Evolutionary conservation across 73 alveolate species (phyloP).

Genomic region (Urostyla sp.): DNA sequence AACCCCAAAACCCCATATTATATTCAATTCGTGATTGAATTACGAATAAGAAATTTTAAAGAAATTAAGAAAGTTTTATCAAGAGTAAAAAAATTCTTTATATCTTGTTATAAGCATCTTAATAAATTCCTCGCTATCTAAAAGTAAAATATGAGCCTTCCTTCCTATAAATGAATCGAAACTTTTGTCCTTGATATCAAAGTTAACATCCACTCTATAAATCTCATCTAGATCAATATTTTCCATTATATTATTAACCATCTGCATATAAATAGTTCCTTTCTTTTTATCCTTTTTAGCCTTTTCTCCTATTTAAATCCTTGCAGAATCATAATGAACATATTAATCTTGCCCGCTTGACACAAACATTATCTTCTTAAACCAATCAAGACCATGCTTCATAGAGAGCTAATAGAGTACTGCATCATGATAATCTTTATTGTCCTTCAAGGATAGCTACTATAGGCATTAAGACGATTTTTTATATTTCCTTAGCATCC

Average conservation of each 20-base stretch:
- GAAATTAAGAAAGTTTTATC: conserved; percentile 5
- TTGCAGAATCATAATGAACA: conserved; percentile 86
- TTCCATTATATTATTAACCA: conserved; percentile 82
- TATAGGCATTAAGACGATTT: conserved; percentile 82
- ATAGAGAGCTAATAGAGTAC: conserved; percentile 80
- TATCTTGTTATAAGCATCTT: conserved; percentile 78
- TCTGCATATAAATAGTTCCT: conserved; percentile 75
- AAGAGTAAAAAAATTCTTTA: conserved; percentile 78
- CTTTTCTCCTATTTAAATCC: conserved; percentile 80
- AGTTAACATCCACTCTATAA: conserved; percentile 88
- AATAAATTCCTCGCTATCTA: conserved; percentile 86
- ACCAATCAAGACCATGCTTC: conserved; percentile 88
- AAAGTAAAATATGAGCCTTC: conserved; percentile 88
- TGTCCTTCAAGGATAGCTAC: conserved; percentile 84
- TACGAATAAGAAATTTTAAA: no score
- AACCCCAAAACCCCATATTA: no score
- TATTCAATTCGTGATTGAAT: no score
- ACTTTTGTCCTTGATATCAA: conserved; percentile 83
- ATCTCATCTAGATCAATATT: conserved; percentile 71
- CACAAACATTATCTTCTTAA: conserved; percentile 79
- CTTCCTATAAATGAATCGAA: conserved; percentile 89
- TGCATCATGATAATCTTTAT: conserved; percentile 72
- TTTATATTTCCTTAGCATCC: conserved; percentile 96
- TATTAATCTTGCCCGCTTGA: conserved; percentile 85
- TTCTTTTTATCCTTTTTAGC: conserved; percentile 60